phyloP scores from a whole-genome alignment of 2,329 filamentous ascomycete species.

The Chaetomium olivaceum region DNA sequence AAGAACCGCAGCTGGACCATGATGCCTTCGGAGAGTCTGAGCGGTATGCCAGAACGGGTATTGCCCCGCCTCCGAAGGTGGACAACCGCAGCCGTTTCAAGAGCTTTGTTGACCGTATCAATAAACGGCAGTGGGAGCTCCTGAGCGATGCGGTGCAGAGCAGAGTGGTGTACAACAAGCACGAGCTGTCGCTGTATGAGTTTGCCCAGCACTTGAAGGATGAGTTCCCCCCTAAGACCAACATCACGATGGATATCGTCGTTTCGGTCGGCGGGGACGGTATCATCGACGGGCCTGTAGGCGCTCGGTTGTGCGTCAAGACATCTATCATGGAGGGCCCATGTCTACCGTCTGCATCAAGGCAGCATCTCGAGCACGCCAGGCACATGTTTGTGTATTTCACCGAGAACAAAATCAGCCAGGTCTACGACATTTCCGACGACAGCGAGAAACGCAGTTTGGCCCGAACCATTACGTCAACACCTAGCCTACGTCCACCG shows the following conservation, averaged over 20 bases:
- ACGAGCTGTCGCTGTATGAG: conserved; percentile 23
- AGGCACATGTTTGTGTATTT: conserved; percentile 28
- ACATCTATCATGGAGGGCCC: conserved; percentile 3
- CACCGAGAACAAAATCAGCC: conserved; percentile 20
- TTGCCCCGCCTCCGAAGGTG: conserved; percentile 18
- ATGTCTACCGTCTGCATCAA: not conserved
- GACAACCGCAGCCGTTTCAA: conserved; percentile 25
- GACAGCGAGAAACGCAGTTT: conserved; percentile 13
- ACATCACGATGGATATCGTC: conserved; percentile 19
- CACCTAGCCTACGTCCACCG: conserved; percentile 17
- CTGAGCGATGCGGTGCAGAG: conserved; percentile 18
- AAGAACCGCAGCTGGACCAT: not conserved
- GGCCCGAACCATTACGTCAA: not conserved
- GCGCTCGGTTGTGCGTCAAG: conserved; percentile 25
- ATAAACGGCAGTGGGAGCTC: conserved; percentile 24
- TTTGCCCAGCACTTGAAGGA: conserved; percentile 22
- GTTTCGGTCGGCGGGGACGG: conserved; percentile 16
- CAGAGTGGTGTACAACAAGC: conserved; percentile 23
- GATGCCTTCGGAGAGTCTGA: not conserved
- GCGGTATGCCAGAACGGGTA: conserved; percentile 14
- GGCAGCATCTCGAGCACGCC: conserved; percentile 20
- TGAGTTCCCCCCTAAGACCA: conserved; percentile 20
- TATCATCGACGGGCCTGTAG: conserved; percentile 17
- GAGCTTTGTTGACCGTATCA: conserved; percentile 26
- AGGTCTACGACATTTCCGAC: conserved; percentile 22